Evolutionary conservation across 306 rosid genomes (phyloP).

Genomic region (Rubus idaeus): DNA sequence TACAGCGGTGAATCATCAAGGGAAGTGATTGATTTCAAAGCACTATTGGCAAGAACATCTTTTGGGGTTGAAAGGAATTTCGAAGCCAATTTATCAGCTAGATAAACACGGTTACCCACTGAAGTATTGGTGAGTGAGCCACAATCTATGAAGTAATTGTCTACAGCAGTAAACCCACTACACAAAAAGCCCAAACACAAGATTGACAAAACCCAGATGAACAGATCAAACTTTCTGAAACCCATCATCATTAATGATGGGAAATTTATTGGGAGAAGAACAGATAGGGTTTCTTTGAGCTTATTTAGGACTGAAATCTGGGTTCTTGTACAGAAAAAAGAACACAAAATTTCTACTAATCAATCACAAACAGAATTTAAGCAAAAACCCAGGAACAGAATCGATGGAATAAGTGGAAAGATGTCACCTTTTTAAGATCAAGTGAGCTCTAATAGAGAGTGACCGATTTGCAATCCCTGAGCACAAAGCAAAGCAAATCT

Average conservation of each 20-base stretch:
- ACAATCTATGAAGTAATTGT: slow-evolving; percentile 82
- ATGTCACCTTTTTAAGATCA: slow-evolving; percentile 31
- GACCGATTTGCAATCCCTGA: slow-evolving; percentile 17
- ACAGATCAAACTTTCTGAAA: slow-evolving; percentile 36
- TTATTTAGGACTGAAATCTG: slow-evolving; percentile 8
- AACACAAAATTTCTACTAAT: slow-evolving; percentile 5
- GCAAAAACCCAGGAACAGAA: slow-evolving; percentile 24
- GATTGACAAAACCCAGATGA: slow-evolving; percentile 42
- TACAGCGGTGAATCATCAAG: slow-evolving; percentile 48
- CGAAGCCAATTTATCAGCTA: slow-evolving; percentile 54
- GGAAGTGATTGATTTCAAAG: slow-evolving; percentile 36
- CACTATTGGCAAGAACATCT: slow-evolving; percentile 52
- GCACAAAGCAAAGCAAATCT: slow-evolving; percentile 20
- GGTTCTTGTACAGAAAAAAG: slow-evolving; percentile 13
- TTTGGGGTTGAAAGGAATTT: slow-evolving; percentile 58
- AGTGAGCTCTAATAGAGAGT: slow-evolving; percentile 22
- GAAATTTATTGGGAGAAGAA: slow-evolving; percentile 4
- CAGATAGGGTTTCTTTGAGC: slow-evolving; percentile 4
- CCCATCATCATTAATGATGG: slow-evolving; percentile 35
- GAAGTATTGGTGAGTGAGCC: slow-evolving; percentile 51
- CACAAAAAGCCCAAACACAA: slow-evolving; percentile 47
- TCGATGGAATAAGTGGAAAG: slow-evolving; percentile 16
- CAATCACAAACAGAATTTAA: not conserved
- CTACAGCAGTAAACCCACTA: slow-evolving; percentile 52
- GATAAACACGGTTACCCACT: slow-evolving; percentile 54